Percentiles rank a stretch among this genome's conserved stretches.
Evolutionary conservation across 139 green algal species (phyloP).

Genomic region (Chlamydomonas incerta): DNA sequence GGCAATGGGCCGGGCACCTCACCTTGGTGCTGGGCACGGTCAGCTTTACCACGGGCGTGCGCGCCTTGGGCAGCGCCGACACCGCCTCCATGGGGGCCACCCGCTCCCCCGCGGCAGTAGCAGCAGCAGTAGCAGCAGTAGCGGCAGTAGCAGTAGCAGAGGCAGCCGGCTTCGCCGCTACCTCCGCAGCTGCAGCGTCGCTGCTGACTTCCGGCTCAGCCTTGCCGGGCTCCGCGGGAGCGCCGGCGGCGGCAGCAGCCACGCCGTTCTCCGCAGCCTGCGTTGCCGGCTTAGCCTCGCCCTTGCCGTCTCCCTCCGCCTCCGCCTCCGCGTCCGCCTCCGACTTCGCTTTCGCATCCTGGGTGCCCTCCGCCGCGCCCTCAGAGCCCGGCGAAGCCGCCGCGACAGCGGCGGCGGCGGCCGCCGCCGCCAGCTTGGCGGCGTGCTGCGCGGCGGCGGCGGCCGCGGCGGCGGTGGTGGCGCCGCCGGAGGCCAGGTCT

Average conservation of each 20-base stretch:
- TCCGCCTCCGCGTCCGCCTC: not conserved
- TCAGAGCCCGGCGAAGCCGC: not conserved
- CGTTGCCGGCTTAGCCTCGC: too few relatives aligned
- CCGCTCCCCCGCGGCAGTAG: too few relatives aligned
- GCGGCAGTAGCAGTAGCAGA: too few relatives aligned
- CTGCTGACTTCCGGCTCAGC: not conserved
- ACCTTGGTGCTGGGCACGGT: constrained; percentile 25
- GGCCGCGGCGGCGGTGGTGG: not conserved
- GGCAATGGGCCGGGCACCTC: too few relatives aligned
- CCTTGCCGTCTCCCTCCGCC: not conserved
- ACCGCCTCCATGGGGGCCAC: constrained; percentile 66
- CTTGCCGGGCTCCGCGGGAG: not conserved
- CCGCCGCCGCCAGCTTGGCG: not conserved
- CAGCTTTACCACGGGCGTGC: constrained; percentile 93
- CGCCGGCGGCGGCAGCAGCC: too few relatives aligned
- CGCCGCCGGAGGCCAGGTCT: constrained; percentile 41
- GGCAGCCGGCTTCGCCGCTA: too few relatives aligned
- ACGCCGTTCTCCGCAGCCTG: not conserved
- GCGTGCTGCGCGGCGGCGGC: not conserved
- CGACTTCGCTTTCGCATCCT: not conserved
- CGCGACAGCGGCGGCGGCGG: not conserved
- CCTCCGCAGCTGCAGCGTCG: not conserved
- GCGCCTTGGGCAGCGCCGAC: constrained; percentile 74
- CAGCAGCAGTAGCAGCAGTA: not conserved
- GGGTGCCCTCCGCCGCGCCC: not conserved